A percentile compares a stretch with the other conserved stretches of the same genome.
Conservation (phyloP, 495 filamentous ascomycete genomes). For the Trypethelium eluteriae region DNA sequence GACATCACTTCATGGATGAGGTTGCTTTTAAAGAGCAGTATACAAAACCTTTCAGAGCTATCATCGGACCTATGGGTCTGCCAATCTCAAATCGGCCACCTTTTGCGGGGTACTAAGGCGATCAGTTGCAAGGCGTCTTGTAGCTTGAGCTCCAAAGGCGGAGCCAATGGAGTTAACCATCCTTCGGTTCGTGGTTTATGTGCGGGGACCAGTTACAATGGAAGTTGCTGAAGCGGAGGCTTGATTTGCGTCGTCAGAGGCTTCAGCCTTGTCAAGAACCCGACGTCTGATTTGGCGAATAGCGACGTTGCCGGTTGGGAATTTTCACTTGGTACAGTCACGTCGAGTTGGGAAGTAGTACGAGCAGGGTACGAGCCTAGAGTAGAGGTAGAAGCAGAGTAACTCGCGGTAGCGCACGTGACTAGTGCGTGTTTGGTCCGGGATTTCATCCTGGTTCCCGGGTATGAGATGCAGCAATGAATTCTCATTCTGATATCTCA, state of each 20-base stretch:
- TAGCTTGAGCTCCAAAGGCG: neutral
- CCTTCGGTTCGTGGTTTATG: neutral
- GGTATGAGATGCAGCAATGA: too few relatives aligned
- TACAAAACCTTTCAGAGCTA: neutral
- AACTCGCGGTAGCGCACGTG: too few relatives aligned
- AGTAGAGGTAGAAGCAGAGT: too few relatives aligned
- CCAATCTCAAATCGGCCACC: neutral
- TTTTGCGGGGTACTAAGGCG: conserved; percentile 3
- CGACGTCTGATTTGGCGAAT: too few relatives aligned
- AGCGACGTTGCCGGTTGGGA: too few relatives aligned
- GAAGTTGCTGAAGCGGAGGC: neutral
- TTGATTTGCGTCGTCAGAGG: neutral
- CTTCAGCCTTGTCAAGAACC: neutral
- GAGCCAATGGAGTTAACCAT: conserved; percentile 1
- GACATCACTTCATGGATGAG: neutral
- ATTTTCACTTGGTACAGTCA: too few relatives aligned
- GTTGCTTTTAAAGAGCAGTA: neutral
- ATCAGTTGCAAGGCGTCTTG: neutral
- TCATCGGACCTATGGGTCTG: neutral
- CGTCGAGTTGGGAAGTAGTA: too few relatives aligned
- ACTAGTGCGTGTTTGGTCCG: too few relatives aligned
- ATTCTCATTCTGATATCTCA: too few relatives aligned
- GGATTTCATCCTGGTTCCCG: too few relatives aligned
- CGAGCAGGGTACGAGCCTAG: too few relatives aligned
- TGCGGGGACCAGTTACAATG: neutral